These are phyloP conservation scores for Eucalyptus tenuipes DNA, from an alignment of 345 rosid genomes.

Conservation along the genomic window DNA sequence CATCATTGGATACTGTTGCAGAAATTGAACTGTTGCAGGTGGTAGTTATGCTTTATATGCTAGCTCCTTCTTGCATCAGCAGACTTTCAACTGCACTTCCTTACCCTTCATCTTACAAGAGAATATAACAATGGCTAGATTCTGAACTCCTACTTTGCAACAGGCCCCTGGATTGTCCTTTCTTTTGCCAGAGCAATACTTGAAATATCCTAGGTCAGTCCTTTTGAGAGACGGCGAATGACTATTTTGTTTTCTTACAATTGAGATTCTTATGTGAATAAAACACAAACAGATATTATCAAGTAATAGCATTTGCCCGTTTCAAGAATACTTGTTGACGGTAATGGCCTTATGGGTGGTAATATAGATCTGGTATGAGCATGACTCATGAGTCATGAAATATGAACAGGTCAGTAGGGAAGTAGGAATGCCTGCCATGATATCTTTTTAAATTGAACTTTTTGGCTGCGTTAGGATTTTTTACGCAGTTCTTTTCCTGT, in stretches of 20 bases:
- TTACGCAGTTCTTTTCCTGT: not conserved
- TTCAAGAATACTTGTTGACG: not conserved
- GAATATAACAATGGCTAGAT: not conserved
- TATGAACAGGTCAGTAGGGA: not conserved
- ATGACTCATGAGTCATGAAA: not conserved
- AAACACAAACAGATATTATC: not conserved
- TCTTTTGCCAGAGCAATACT: slow-evolving; percentile 76
- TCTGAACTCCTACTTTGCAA: slow-evolving; percentile 7
- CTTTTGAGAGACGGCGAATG: not conserved
- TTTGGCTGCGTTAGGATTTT: not conserved
- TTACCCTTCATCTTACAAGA: not conserved
- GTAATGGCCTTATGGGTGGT: not conserved
- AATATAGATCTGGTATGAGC: not conserved
- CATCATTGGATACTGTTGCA: slow-evolving; percentile 74
- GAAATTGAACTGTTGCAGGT: slow-evolving; percentile 88
- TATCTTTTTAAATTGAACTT: not conserved
- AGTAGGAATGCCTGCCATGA: not conserved
- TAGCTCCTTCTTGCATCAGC: not conserved
- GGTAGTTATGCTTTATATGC: not conserved
- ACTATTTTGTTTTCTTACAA: not conserved
- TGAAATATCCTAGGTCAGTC: slow-evolving; percentile 76
- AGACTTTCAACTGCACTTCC: not conserved
- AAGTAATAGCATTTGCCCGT: not conserved
- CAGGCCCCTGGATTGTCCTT: slow-evolving; percentile 97
- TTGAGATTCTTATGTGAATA: not conserved